Conservation (phyloP, 768 basidiomycete species). For the Lactarius evosmus region DNA sequence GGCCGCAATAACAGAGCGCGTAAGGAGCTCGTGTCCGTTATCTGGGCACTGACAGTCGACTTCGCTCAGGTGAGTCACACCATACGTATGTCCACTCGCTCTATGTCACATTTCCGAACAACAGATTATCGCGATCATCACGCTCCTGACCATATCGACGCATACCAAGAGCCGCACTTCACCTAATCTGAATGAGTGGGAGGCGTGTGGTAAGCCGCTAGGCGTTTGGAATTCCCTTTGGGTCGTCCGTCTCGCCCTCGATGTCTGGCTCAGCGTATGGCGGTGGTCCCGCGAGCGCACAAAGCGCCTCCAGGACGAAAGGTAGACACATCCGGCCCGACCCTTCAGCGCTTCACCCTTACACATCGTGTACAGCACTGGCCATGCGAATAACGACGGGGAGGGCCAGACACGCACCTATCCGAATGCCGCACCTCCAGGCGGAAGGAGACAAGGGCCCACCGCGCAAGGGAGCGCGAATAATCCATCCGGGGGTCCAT, state of each 20-base stretch:
- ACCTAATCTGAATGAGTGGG: conserved; percentile 49
- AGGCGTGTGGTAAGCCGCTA: conserved; percentile 59
- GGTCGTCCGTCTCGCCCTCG: conserved; percentile 52
- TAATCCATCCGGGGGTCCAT: not conserved
- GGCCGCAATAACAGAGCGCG: conserved; percentile 52
- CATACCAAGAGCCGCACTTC: conserved; percentile 45
- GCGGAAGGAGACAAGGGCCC: conserved; percentile 9
- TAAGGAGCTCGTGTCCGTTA: conserved; percentile 50
- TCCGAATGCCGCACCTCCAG: not conserved
- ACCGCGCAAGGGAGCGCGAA: conserved; percentile 2
- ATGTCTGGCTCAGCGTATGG: conserved; percentile 53
- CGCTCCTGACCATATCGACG: conserved; percentile 49
- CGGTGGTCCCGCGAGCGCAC: conserved; percentile 42
- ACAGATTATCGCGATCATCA: conserved; percentile 52
- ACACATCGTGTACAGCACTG: conserved; percentile 6
- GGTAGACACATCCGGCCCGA: conserved; percentile 9
- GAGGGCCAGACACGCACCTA: conserved; percentile 8
- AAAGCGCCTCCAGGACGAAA: conserved; percentile 26
- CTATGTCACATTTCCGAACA: not conserved
- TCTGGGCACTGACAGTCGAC: conserved; percentile 51
- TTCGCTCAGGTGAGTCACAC: conserved; percentile 51
- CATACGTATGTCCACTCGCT: not conserved
- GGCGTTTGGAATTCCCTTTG: conserved; percentile 68
- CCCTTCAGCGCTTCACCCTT: not conserved
- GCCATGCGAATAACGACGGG: not conserved